These are phyloP conservation scores for Musa acuminata DNA, from an alignment of 176 grass and related monocot genomes.

Conservation along the genomic window DNA sequence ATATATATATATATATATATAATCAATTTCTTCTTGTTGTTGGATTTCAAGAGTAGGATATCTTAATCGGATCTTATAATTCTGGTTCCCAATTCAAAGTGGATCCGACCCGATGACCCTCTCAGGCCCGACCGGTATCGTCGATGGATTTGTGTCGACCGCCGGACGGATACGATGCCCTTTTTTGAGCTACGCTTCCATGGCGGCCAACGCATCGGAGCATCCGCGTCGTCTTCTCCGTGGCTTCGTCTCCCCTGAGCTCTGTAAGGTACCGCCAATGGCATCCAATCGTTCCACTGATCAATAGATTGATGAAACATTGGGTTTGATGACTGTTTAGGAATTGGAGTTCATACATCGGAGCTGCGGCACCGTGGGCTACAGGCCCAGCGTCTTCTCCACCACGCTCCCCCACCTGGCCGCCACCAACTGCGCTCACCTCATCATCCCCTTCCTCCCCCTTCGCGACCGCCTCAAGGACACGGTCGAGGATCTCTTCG, in stretches of 20 bases:
- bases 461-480: conserved; percentile 64
- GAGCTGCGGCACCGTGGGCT: conserved; percentile 60
- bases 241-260: conserved; percentile 45
- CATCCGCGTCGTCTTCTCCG: conserved; percentile 40
- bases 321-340: conserved; percentile 16
- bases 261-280: conserved; percentile 52
- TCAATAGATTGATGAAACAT: not conserved
- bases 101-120: not conserved
- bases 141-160: not conserved
- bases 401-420: conserved; percentile 66
- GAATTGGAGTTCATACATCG: conserved; percentile 86
- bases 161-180: not conserved
- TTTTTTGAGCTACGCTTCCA: conserved; percentile 2
- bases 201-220: conserved; percentile 11
- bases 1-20: too few relatives aligned
- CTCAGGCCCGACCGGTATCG: not conserved
- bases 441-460: conserved; percentile 67
- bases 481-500: conserved; percentile 59
- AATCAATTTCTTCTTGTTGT: too few relatives aligned
- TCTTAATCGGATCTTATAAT: too few relatives aligned
- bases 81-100: too few relatives aligned
- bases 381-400: conserved; percentile 63
- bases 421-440: conserved; percentile 64
- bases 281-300: not conserved
- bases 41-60: too few relatives aligned